Evolutionary conservation across 2,329 filamentous ascomycete genomes (phyloP).

Genomic region (Dryadomyces sulphureus): DNA sequence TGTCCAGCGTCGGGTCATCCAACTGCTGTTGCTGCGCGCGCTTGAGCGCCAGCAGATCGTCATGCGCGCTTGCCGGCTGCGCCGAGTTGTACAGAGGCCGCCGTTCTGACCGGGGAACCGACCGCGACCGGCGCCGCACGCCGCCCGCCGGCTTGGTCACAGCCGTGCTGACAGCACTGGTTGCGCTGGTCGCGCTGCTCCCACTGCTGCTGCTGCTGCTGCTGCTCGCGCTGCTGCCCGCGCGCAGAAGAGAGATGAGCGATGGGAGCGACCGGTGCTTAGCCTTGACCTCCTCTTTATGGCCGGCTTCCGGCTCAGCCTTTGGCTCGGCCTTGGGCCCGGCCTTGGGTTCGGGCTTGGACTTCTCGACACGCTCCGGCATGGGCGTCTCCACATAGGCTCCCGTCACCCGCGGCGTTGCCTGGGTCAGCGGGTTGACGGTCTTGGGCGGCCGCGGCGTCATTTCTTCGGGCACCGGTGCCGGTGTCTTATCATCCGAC

Average conservation of each 20-base stretch:
- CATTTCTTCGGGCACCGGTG: conserved; percentile 3
- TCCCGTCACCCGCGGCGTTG: conserved; percentile 38
- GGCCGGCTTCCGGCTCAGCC: not conserved
- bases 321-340: too few relatives aligned
- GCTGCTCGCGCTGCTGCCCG: conserved; percentile 6
- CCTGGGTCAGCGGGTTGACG: conserved; percentile 29
- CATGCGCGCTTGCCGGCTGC: conserved; percentile 36
- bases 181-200: not conserved
- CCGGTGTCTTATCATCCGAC: conserved; percentile 19
- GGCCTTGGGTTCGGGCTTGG: not conserved
- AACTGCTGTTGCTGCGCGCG: conserved; percentile 29
- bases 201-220: not conserved
- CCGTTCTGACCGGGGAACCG: conserved; percentile 27
- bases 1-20: conserved; percentile 45
- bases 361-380: conserved; percentile 24
- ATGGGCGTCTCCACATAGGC: conserved; percentile 43
- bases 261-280: not conserved
- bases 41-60: conserved; percentile 39
- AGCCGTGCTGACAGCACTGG: conserved; percentile 7
- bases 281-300: too few relatives aligned
- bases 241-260: not conserved
- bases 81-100: conserved; percentile 39
- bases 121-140: conserved; percentile 20
- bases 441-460: conserved; percentile 31
- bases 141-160: conserved; percentile 14